Evolutionary conservation across 2,329 filamentous ascomycete genomes (phyloP).

Genomic region (Mycosphaerella arachidis): DNA sequence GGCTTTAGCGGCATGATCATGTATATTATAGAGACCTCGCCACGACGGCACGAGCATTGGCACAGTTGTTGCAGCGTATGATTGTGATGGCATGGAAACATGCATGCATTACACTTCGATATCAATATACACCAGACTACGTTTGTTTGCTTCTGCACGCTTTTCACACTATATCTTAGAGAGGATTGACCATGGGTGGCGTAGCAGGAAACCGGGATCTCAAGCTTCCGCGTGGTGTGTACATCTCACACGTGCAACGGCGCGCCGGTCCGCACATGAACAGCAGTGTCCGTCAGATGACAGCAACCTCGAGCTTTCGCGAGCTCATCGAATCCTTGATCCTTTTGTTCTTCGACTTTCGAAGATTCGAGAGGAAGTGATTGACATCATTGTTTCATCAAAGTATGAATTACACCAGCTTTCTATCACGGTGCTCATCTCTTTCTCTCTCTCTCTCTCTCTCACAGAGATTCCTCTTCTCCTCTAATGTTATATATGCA

Average conservation of each 20-base stretch:
- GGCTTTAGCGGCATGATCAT: background rate
- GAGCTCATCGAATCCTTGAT: background rate
- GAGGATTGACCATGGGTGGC: background rate
- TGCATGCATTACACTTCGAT: background rate
- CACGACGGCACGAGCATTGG: background rate
- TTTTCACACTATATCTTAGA: background rate
- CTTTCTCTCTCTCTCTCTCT: too few species aligned
- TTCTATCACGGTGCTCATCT: background rate
- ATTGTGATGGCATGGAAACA: background rate
- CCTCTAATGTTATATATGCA: background rate
- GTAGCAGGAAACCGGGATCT: background rate
- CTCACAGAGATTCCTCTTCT: background rate
- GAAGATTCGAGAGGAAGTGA: background rate
- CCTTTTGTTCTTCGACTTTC: background rate
- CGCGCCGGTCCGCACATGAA: background rate
- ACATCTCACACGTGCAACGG: background rate
- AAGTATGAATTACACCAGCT: background rate
- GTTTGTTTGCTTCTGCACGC: background rate
- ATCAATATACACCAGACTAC: background rate
- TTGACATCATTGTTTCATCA: background rate
- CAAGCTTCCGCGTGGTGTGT: background rate
- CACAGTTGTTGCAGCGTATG: too few species aligned
- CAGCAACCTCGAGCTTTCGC: background rate
- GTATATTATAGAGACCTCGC: background rate
- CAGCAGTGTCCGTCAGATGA: background rate